Conservation (phyloP, 805 yeast species). For the Schwanniomyces polymorphus region DNA sequence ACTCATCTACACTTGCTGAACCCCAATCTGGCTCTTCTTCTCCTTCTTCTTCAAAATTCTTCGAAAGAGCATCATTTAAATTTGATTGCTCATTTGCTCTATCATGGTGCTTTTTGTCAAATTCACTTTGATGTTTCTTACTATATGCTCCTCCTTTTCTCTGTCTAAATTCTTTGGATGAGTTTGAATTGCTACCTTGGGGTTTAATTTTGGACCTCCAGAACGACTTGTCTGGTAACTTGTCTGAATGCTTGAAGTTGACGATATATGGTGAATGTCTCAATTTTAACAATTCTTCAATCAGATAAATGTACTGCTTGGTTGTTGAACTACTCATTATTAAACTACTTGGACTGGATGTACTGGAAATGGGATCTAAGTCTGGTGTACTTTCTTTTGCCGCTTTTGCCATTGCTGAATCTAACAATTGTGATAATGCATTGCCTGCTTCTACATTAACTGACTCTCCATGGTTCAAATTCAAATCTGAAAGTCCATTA, state of each 20-base stretch:
- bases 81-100: background rate
- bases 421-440: constrained; percentile 42
- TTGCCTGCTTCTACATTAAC: constrained; percentile 26
- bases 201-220: constrained; percentile 41
- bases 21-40: constrained; percentile 44
- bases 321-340: background rate
- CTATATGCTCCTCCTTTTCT: constrained; percentile 15
- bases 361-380: constrained; percentile 6
- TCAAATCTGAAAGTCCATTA: background rate
- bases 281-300: constrained; percentile 29
- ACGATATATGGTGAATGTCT: constrained; percentile 35
- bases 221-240: constrained; percentile 48
- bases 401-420: constrained; percentile 48
- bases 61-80: constrained; percentile 16
- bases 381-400: constrained; percentile 46
- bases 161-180: constrained; percentile 9
- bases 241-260: constrained; percentile 24
- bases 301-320: constrained; percentile 19
- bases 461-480: constrained; percentile 4
- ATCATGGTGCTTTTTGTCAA: constrained; percentile 1
- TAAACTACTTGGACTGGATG: constrained; percentile 8
- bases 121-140: constrained; percentile 17
- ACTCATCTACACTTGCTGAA: constrained; percentile 21
- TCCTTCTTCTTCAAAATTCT: constrained; percentile 36
- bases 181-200: constrained; percentile 6